These are phyloP conservation scores for Plasmodium inui DNA, from an alignment of 169 alveolate species.

Conservation along the genomic window DNA sequence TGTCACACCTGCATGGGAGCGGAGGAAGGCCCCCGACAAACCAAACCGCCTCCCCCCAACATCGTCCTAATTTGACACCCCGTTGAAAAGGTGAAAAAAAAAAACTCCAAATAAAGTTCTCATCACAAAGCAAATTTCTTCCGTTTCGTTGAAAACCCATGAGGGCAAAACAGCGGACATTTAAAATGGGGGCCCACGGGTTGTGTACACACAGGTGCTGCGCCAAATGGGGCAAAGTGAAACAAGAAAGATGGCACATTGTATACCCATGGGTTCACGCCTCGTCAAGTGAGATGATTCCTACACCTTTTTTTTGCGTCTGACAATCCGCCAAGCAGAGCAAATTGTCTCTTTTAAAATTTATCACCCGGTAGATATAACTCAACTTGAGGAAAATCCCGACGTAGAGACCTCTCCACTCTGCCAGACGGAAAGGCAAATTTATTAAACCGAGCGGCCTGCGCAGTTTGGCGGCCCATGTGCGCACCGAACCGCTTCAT, in stretches of 20 bases:
- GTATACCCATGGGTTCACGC: no score
- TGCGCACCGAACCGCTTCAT: no score
- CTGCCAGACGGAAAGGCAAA: background rate
- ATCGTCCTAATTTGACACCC: background rate
- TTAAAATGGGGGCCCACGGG: background rate
- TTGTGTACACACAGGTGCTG: background rate
- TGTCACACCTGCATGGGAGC: background rate
- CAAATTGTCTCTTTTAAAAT: background rate
- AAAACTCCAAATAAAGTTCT: background rate
- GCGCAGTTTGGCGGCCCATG: no score
- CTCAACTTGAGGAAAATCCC: background rate
- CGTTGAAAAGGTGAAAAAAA: background rate
- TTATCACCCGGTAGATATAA: background rate
- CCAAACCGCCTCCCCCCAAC: no score
- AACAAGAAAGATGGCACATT: background rate
- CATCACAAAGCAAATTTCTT: background rate
- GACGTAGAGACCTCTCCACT: background rate
- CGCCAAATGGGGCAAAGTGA: background rate
- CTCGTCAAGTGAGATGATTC: background rate
- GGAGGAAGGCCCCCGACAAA: no score
- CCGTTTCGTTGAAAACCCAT: background rate
- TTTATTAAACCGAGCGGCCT: no score
- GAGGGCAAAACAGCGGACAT: background rate
- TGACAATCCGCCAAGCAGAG: background rate
- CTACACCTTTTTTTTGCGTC: no score